phyloP scores from a whole-genome alignment of 305 asterid species.

The Stenogyne calaminthoides region DNA sequence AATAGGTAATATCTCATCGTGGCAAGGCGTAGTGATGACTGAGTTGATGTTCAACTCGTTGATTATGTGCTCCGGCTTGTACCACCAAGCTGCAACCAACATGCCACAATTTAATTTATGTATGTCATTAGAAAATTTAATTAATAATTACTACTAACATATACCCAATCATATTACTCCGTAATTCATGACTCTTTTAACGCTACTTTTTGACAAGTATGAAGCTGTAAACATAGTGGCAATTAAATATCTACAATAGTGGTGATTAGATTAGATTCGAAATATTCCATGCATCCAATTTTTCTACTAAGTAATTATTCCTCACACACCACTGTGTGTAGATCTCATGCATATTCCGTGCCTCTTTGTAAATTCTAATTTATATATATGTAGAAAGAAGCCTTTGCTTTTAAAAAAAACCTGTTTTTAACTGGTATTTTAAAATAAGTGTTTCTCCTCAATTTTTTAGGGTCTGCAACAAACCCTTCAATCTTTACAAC shows the following conservation, averaged over 20 bases:
- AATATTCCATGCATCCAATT: background rate
- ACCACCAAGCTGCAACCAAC: slow-evolving; percentile 86
- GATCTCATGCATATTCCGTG: no score
- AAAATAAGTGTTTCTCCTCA: no score
- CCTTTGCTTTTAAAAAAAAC: no score
- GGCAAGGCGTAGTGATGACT: slow-evolving; percentile 91
- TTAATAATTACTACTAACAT: no score
- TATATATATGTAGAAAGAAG: no score
- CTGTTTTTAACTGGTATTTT: no score
- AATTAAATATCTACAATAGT: background rate
- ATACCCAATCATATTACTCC: background rate
- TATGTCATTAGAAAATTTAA: background rate
- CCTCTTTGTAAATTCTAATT: no score
- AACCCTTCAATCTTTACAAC: no score
- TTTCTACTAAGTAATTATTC: background rate
- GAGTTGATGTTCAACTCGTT: slow-evolving; percentile 94
- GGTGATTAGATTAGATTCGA: background rate
- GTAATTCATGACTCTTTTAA: background rate
- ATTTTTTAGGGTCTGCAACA: no score
- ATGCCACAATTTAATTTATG: background rate
- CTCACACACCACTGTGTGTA: background rate
- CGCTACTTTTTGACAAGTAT: background rate
- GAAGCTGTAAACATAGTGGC: background rate
- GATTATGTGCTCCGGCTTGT: slow-evolving; percentile 81
- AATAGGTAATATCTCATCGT: slow-evolving; percentile 83